phyloP scores from a whole-genome alignment of 257 asterid species.

The Schizonepeta tenuifolia region DNA sequence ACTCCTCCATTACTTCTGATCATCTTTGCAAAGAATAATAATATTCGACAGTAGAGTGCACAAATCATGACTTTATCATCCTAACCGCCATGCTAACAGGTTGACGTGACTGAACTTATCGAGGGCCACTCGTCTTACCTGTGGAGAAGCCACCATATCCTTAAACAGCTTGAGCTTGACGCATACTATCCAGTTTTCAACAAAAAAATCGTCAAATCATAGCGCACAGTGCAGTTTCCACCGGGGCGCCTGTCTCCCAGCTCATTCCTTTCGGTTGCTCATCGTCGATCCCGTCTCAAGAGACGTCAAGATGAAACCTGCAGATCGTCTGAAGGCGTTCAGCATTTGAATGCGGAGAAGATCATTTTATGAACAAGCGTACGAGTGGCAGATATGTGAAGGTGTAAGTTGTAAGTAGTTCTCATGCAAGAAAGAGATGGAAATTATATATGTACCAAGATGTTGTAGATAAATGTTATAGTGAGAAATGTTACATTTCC shows the following conservation, averaged over 20 bases:
- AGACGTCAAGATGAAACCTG: neutral
- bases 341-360: neutral
- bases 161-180: constrained; percentile 83
- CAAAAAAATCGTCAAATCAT: constrained; percentile 34
- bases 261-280: neutral
- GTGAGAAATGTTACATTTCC: neutral
- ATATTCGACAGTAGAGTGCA: neutral
- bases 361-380: neutral
- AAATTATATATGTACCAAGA: neutral
- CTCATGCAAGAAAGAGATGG: constrained; percentile 2
- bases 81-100: constrained; percentile 45
- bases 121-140: constrained; percentile 94
- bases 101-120: constrained; percentile 73
- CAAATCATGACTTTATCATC: neutral
- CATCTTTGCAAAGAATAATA: neutral
- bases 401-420: neutral
- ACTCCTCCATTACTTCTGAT: neutral
- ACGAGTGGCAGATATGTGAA: neutral
- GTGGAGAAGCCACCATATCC: constrained; percentile 71
- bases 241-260: neutral
- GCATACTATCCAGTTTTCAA: constrained; percentile 66
- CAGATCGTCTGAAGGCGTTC: neutral
- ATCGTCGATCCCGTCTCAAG: neutral
- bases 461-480: neutral
- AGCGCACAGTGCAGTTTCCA: constrained; percentile 16